Percentiles rank a stretch among this genome's conserved stretches.
Evolutionary conservation across 2,329 filamentous ascomycete genomes (phyloP).

Genomic region (Scytalidium sp.): DNA sequence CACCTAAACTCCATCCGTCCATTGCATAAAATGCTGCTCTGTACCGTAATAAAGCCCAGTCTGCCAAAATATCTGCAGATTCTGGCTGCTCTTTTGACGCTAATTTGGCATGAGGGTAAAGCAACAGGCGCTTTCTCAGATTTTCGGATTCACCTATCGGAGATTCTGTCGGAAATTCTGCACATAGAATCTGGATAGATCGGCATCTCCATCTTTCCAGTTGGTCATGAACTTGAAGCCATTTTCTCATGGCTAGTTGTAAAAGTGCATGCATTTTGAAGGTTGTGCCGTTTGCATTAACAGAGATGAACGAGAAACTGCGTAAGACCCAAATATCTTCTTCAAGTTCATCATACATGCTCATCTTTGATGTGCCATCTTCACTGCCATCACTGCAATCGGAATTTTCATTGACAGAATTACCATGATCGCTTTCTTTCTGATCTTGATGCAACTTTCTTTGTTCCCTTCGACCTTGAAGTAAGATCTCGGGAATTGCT

Average conservation of each 20-base stretch:
- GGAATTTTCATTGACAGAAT: slow-evolving; percentile 5
- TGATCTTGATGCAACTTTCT: slow-evolving; percentile 7
- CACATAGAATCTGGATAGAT: slow-evolving; percentile 24
- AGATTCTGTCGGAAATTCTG: slow-evolving; percentile 8
- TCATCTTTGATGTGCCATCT: slow-evolving; percentile 11
- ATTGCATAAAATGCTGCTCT: slow-evolving; percentile 11
- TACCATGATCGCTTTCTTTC: slow-evolving; percentile 3
- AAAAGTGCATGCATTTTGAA: slow-evolving; percentile 43
- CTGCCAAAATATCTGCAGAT: slow-evolving; percentile 2
- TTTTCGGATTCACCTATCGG: slow-evolving; percentile 8
- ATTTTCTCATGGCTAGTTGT: slow-evolving; percentile 33
- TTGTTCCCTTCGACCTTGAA: slow-evolving; percentile 17
- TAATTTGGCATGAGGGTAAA: slow-evolving; percentile 13
- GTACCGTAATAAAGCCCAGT: slow-evolving; percentile 13
- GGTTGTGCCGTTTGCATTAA: slow-evolving; percentile 12
- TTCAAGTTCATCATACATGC: slow-evolving; percentile 21
- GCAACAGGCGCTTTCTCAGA: slow-evolving; percentile 12
- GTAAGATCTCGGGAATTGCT: slow-evolving; percentile 33
- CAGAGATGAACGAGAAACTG: slow-evolving; percentile 33
- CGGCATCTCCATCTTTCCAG: slow-evolving; percentile 24
- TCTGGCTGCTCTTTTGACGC: slow-evolving; percentile 8
- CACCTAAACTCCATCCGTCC: slow-evolving; percentile 10
- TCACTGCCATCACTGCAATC: slow-evolving; percentile 4
- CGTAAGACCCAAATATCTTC: slow-evolving; percentile 31
- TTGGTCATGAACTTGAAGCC: slow-evolving; percentile 24